Conservation (phyloP, 140 eudicot species). For the Stevia rebaudiana region DNA sequence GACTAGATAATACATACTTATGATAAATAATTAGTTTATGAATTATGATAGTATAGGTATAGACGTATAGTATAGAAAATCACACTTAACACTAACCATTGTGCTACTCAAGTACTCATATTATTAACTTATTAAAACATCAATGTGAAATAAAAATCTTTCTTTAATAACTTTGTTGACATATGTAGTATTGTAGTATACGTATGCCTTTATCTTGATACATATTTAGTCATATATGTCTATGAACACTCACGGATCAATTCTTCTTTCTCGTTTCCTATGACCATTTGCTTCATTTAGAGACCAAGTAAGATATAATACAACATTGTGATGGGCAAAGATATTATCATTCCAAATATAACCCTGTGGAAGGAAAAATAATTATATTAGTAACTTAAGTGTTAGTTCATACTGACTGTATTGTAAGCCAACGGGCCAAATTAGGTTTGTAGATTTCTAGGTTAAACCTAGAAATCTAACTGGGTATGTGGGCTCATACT, state of each 20-base stretch:
- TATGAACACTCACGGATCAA: constrained; percentile 12
- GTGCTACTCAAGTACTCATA: constrained; percentile 2
- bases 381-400: constrained; percentile 3
- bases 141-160: constrained; percentile 4
- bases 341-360: constrained; percentile 47
- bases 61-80: constrained; percentile 16
- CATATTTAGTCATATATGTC: background rate
- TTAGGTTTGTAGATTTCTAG: too few species aligned
- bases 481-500: too few species aligned
- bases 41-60: too few species aligned
- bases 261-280: background rate
- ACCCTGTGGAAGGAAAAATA: constrained; percentile 29
- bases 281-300: constrained; percentile 12
- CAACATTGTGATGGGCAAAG: constrained; percentile 40
- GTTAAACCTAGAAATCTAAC: too few species aligned
- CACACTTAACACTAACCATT: background rate
- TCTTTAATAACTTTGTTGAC: constrained; percentile 18
- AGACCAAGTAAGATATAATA: constrained; percentile 44
- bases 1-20: background rate
- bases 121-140: constrained; percentile 2
- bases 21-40: constrained; percentile 6
- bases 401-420: too few species aligned
- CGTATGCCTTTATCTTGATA: constrained; percentile 15
- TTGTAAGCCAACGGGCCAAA: too few species aligned
- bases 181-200: background rate